Percentiles rank a stretch among this genome's conserved stretches.
Conservation (phyloP, 2,329 filamentous ascomycete genomes). For the Lanzia echinophila region DNA sequence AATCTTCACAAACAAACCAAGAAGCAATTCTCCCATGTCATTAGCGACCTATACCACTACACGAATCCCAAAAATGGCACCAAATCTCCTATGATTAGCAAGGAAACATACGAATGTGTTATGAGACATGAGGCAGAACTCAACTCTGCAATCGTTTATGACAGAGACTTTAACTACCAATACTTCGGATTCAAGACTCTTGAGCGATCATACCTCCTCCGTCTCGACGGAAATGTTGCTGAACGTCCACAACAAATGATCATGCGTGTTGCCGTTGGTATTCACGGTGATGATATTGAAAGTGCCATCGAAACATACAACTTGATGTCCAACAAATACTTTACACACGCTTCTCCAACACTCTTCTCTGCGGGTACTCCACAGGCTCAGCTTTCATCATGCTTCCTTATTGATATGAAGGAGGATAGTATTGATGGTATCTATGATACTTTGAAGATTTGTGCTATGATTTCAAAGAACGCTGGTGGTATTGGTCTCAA, state of each 20-base stretch:
- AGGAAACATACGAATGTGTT: slow-evolving; percentile 83
- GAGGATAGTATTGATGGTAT: slow-evolving; percentile 99
- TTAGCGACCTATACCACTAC: slow-evolving; percentile 91
- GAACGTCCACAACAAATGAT: slow-evolving; percentile 99
- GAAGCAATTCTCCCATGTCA: slow-evolving; percentile 97
- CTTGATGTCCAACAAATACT: slow-evolving; percentile 97
- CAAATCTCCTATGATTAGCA: slow-evolving; percentile 87
- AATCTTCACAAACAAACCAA: slow-evolving; percentile 99
- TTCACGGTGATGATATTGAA: slow-evolving; percentile 92
- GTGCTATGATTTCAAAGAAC: slow-evolving; percentile 99
- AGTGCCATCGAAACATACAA: slow-evolving; percentile 96
- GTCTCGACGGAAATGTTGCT: slow-evolving; percentile 90
- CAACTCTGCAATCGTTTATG: slow-evolving; percentile 98
- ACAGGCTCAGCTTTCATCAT: slow-evolving; percentile 89
- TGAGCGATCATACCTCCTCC: slow-evolving; percentile 93
- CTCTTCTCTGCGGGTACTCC: slow-evolving; percentile 98
- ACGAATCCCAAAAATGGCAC: slow-evolving; percentile 87
- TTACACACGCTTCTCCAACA: slow-evolving; percentile 95
- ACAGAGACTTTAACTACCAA: slow-evolving; percentile 99
- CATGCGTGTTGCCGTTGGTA: slow-evolving; percentile 97
- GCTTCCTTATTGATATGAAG: slow-evolving; percentile 99
- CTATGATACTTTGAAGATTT: slow-evolving; percentile 98
- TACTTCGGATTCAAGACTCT: slow-evolving; percentile 99
- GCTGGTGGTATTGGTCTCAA: slow-evolving; percentile 97
- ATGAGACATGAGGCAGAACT: slow-evolving; percentile 96